These are phyloP conservation scores for Clitopilus passeckerianus DNA, from an alignment of 768 basidiomycete species.

Conservation along the genomic window DNA sequence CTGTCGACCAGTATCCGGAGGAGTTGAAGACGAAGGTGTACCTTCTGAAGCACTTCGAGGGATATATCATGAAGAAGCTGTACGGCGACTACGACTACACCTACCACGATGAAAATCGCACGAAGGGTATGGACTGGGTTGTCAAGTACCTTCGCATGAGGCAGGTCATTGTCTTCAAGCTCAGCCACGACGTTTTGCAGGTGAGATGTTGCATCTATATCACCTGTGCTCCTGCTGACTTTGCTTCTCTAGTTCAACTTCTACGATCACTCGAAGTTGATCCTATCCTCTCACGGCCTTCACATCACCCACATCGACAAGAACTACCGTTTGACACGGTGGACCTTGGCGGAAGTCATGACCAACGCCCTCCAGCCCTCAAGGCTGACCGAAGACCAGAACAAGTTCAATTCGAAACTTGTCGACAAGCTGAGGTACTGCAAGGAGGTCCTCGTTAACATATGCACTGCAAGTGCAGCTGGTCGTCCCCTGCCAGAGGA, in stretches of 20 bases:
- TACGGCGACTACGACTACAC: conserved; percentile 84
- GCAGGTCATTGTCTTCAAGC: conserved; percentile 92
- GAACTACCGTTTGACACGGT: conserved; percentile 71
- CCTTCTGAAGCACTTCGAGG: conserved; percentile 89
- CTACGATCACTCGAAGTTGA: conserved; percentile 93
- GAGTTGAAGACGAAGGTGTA: conserved; percentile 90
- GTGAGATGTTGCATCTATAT: conserved; percentile 32
- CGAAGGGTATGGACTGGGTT: conserved; percentile 91
- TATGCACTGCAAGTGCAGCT: conserved; percentile 52
- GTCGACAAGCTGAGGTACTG: conserved; percentile 83
- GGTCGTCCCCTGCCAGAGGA: conserved; percentile 22
- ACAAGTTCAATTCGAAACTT: conserved; percentile 58
- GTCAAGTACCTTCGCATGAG: conserved; percentile 96
- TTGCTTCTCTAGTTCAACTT: conserved; percentile 81
- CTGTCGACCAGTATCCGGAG: conserved; percentile 66
- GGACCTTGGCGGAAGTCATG: conserved; percentile 70
- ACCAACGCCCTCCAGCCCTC: conserved; percentile 34
- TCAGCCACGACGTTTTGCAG: conserved; percentile 95
- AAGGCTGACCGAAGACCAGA: conserved; percentile 24
- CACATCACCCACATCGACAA: conserved; percentile 90
- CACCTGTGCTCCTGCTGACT: conserved; percentile 4
- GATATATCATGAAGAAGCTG: conserved; percentile 89
- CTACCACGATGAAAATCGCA: conserved; percentile 61
- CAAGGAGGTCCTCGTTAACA: conserved; percentile 76
- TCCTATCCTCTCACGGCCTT: conserved; percentile 77